These are phyloP conservation scores for Sedum album DNA, from an alignment of 164 flowering plant species.

Conservation along the genomic window DNA sequence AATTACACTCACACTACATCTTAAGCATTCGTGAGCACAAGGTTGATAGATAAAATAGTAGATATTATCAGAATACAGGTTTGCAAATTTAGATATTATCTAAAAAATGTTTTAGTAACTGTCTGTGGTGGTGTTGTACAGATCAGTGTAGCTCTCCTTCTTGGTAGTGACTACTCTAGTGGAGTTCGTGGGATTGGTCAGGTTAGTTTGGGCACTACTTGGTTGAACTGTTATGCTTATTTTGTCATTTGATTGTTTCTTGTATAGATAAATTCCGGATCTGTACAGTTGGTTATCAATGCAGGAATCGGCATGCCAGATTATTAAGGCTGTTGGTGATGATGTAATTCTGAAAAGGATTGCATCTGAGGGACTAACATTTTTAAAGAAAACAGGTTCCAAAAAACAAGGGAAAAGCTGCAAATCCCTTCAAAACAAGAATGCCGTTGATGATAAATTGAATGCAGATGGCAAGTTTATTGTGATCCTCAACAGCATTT, in stretches of 20 bases:
- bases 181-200: conserved; percentile 80
- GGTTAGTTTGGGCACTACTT: conserved; percentile 30
- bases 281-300: conserved; percentile 9
- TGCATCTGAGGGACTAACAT: conserved; percentile 56
- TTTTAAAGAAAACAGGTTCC: conserved; percentile 36
- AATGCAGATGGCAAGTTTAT: conserved; percentile 3
- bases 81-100: background rate
- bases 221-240: background rate
- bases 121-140: conserved; percentile 19
- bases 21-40: background rate
- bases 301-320: conserved; percentile 77
- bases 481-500: background rate
- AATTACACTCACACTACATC: background rate
- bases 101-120: background rate
- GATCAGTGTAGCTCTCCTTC: conserved; percentile 81
- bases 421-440: background rate
- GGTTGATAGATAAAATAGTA: background rate
- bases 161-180: conserved; percentile 79
- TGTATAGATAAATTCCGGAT: background rate
- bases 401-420: conserved; percentile 35
- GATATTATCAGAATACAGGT: background rate
- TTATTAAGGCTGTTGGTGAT: conserved; percentile 64
- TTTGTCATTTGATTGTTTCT: background rate
- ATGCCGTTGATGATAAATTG: background rate
- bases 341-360: conserved; percentile 42